A percentile compares a stretch with the other conserved stretches of the same genome.
These are phyloP conservation scores for Geranium incanum DNA, from an alignment of 441 rosid genomes.

Conservation along the genomic window DNA sequence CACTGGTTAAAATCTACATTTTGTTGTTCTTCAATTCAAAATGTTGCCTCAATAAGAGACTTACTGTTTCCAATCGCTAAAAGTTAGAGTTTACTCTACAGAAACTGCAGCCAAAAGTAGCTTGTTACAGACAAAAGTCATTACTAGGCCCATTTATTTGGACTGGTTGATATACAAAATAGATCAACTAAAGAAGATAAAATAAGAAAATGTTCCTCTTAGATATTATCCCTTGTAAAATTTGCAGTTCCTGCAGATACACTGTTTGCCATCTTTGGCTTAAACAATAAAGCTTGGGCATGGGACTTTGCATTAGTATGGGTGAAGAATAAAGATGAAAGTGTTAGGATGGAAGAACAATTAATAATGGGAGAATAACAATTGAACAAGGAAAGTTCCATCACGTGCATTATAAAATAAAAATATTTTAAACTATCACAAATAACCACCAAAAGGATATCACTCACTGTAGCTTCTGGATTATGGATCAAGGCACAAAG, in stretches of 20 bases:
- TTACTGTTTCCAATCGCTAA: not conserved
- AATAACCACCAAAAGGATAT: conserved; percentile 4
- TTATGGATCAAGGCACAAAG: conserved; percentile 82
- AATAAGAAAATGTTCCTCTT: not conserved
- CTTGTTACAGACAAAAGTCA: not conserved
- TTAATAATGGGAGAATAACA: not conserved
- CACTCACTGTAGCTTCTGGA: conserved; percentile 79
- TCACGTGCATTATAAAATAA: not conserved
- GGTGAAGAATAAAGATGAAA: not conserved
- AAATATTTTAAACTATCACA: not conserved
- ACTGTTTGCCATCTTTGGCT: not conserved
- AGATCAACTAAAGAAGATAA: not conserved
- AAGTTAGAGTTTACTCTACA: not conserved
- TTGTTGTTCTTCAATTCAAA: not conserved
- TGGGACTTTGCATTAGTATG: not conserved
- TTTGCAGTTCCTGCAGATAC: not conserved
- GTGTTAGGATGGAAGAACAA: not conserved
- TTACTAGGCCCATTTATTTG: not conserved
- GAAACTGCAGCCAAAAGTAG: not conserved
- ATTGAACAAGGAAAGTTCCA: not conserved
- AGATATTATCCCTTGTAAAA: not conserved
- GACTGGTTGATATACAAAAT: not conserved
- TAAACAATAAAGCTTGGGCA: not conserved
- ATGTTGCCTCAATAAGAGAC: not conserved
- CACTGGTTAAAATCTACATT: not conserved